Evolutionary conservation across 2,329 filamentous ascomycete species (phyloP).

Genomic region (Keithomyces neogunnii): DNA sequence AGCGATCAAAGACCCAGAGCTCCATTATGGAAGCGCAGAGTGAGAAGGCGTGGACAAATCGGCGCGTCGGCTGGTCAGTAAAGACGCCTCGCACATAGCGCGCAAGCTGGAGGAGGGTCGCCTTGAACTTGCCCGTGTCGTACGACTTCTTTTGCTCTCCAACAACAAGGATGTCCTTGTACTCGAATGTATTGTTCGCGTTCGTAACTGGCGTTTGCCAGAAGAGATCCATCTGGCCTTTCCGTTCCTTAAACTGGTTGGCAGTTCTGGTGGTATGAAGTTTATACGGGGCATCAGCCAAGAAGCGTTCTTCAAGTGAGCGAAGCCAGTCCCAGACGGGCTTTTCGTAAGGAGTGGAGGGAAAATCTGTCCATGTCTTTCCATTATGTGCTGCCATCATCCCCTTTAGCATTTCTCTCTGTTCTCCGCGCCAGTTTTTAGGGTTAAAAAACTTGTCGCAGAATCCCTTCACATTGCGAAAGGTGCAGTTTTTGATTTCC

Average conservation of each 20-base stretch:
- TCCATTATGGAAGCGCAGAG: constrained; percentile 11
- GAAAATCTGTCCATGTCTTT: constrained; percentile 10
- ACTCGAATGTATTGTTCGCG: constrained; percentile 3
- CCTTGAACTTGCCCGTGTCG: constrained; percentile 10
- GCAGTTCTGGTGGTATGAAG: constrained; percentile 11
- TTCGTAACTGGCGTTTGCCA: constrained; percentile 7
- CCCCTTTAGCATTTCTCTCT: constrained; percentile 4
- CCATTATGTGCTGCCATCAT: constrained; percentile 7
- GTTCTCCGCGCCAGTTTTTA: constrained; percentile 7
- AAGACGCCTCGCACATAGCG: constrained; percentile 10
- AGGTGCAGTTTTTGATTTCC: constrained; percentile 9
- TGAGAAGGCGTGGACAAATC: constrained; percentile 12
- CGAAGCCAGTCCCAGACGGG: constrained; percentile 3
- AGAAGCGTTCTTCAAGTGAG: constrained; percentile 4
- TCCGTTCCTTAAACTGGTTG: constrained; percentile 7
- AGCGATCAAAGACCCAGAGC: constrained; percentile 15
- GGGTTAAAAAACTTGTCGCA: constrained; percentile 11
- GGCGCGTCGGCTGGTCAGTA: constrained; percentile 13
- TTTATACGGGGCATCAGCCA: constrained; percentile 9
- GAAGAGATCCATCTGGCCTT: constrained; percentile 12
- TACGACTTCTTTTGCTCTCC: constrained; percentile 13
- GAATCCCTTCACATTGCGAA: constrained; percentile 11
- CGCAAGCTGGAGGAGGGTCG: constrained; percentile 11
- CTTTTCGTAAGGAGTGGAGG: constrained; percentile 7
- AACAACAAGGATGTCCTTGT: constrained; percentile 14